Evolutionary conservation across 2,329 filamentous ascomycete species (phyloP).

Genomic region (Alternaria incomplexa): DNA sequence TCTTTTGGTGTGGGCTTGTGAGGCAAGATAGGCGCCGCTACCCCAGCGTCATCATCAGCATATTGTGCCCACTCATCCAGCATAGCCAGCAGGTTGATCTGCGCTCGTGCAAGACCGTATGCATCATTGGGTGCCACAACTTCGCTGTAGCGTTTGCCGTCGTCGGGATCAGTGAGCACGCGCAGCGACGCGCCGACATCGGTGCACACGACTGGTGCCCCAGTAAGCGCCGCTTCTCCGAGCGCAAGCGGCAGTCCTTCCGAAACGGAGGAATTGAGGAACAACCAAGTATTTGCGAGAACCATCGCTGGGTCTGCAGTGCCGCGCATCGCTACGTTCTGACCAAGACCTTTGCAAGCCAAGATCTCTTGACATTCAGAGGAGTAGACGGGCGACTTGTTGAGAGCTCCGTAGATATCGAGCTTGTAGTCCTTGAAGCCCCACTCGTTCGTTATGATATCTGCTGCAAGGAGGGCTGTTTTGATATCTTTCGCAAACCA

Average conservation of each 20-base stretch:
- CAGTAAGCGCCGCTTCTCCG: slow-evolving; percentile 64
- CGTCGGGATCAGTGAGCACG: slow-evolving; percentile 61
- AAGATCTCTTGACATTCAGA: slow-evolving; percentile 65
- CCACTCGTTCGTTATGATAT: slow-evolving; percentile 70
- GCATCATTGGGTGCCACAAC: slow-evolving; percentile 70
- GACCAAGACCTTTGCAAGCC: slow-evolving; percentile 60
- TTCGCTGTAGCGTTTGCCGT: slow-evolving; percentile 61
- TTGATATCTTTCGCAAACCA: slow-evolving; percentile 69
- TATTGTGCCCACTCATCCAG: slow-evolving; percentile 67
- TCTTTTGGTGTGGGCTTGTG: slow-evolving; percentile 58
- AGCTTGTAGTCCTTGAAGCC: slow-evolving; percentile 70
- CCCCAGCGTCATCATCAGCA: slow-evolving; percentile 57
- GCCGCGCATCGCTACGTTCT: slow-evolving; percentile 60
- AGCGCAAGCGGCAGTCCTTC: slow-evolving; percentile 64
- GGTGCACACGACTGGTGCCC: slow-evolving; percentile 63
- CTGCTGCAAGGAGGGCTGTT: slow-evolving; percentile 67
- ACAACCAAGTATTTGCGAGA: slow-evolving; percentile 51
- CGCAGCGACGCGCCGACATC: slow-evolving; percentile 63
- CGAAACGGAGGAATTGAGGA: slow-evolving; percentile 63
- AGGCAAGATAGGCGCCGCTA: slow-evolving; percentile 52
- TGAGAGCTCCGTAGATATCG: slow-evolving; percentile 68
- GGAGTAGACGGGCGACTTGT: slow-evolving; percentile 67
- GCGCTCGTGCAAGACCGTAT: slow-evolving; percentile 64
- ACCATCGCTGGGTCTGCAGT: slow-evolving; percentile 61
- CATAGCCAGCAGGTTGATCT: slow-evolving; percentile 67